These are phyloP conservation scores for Kluyveromyces dobzhanskii DNA, from an alignment of 805 yeast species.

Conservation along the genomic window DNA sequence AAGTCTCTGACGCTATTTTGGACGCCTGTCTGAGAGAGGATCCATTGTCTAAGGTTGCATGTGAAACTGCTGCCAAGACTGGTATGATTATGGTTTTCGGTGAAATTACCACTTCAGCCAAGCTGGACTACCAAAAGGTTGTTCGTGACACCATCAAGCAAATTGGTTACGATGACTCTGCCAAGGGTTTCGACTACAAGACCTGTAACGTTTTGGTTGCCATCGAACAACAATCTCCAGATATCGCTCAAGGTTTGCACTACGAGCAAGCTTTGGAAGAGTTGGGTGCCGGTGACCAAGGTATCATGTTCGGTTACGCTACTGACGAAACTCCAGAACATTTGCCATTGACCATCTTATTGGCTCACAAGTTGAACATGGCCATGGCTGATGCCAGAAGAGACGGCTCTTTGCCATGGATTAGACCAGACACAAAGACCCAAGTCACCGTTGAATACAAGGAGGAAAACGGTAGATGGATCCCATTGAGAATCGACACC, in stretches of 20 bases:
- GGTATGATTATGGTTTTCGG: constrained; percentile 99
- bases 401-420: constrained; percentile 88
- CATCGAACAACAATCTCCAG: constrained; percentile 98
- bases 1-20: constrained; percentile 95
- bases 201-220: constrained; percentile 98
- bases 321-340: constrained; percentile 98
- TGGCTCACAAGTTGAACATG: constrained; percentile 93
- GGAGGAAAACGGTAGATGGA: constrained; percentile 89
- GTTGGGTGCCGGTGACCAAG: constrained; percentile 99
- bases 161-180: constrained; percentile 95
- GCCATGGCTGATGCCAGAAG: constrained; percentile 97
- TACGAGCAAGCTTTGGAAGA: constrained; percentile 93
- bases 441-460: constrained; percentile 97
- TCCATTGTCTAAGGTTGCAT: constrained; percentile 97
- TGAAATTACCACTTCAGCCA: constrained; percentile 96
- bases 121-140: constrained; percentile 92
- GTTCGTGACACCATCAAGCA: constrained; percentile 97
- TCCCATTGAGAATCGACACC: constrained; percentile 95
- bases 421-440: constrained; percentile 99
- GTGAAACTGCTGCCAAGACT: constrained; percentile 98
- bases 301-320: constrained; percentile 99
- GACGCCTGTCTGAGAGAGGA: constrained; percentile 95
- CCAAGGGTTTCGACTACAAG: constrained; percentile 97
- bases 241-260: constrained; percentile 98
- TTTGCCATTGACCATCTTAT: constrained; percentile 87